Base-by-base conservation (phyloP, 768 basidiomycete genomes). In the Rossbeevera mucosa region DNA sequence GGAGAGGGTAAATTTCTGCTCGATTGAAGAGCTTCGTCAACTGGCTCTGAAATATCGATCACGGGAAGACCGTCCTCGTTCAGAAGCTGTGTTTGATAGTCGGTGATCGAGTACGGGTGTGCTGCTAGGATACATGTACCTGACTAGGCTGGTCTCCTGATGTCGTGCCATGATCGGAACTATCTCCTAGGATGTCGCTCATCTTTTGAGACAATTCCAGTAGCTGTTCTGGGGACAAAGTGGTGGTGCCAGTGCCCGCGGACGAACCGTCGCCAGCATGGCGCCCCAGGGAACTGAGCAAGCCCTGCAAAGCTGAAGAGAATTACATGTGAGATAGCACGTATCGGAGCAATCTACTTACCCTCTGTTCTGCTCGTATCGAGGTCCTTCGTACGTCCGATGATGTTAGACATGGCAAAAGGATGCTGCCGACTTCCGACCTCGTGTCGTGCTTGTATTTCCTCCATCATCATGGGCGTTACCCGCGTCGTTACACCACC, bases 41-140 rank as follows among this genome's bases (percentile, higher is more conserved):
- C 60, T 38, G 81, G 81, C 61, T 91, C 89, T 26, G 76, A 78
- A 51, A 91, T 84, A 31, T 91, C 89, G 54, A 90, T 74, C 55
- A 91, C 85, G 11, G 88, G 88, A 33, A 88, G 77, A 3, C 87
- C 88, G 44, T 91, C 88, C 60, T 89, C 86, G 60, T 86, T 87
- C 36, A 85, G 59, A 48, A 85, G 73, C 88, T 90, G 54, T 7
- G 60, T 54, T 36, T 38, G 55, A 31, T 26, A 20, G 48, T 59
- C 57, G 62, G 55, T 48, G 55, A 63, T 59, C 53, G 59, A 54
- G 58, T 36, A 18, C 52, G 58, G 6, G 57, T 56, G 53, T 43
- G 48, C 29, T 45, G 53, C 53, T n/a, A 51, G 48, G 43, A 41
- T 18, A 43, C 59, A 59, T 79, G 59, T 73, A 87, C 88, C 80